Percentiles rank a stretch among this genome's conserved stretches.
Conservation (phyloP, 2,329 filamentous ascomycete genomes). For the Penicillium frequentans region DNA sequence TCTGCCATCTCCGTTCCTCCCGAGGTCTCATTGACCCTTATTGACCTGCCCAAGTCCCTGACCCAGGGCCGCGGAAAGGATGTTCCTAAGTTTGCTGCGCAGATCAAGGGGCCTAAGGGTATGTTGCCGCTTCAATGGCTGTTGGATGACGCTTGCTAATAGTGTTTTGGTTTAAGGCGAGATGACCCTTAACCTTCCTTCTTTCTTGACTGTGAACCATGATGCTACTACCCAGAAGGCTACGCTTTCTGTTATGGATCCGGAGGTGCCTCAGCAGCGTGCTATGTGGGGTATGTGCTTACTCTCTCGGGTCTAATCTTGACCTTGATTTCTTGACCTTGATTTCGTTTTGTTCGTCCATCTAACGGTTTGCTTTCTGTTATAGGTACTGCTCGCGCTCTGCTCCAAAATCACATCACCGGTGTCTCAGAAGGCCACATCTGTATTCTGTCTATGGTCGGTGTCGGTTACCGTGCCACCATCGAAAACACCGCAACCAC, state of each 20-base stretch:
- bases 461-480: constrained; percentile 90
- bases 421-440: constrained; percentile 97
- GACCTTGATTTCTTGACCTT: background rate
- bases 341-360: background rate
- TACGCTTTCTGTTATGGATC: constrained; percentile 68
- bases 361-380: background rate
- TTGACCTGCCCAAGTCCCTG: constrained; percentile 63
- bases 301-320: background rate
- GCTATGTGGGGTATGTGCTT: constrained; percentile 86
- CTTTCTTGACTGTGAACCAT: constrained; percentile 71
- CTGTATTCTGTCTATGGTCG: constrained; percentile 86
- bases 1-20: constrained; percentile 78
- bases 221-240: constrained; percentile 65
- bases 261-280: constrained; percentile 69
- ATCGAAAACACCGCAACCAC: constrained; percentile 75
- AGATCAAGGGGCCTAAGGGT: constrained; percentile 80
- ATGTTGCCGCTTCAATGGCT: constrained; percentile 24
- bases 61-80: constrained; percentile 62
- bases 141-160: constrained; percentile 5
- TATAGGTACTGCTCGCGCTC: constrained; percentile 82
- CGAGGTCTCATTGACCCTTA: constrained; percentile 70
- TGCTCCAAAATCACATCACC: constrained; percentile 85
- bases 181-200: constrained; percentile 74
- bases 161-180: constrained; percentile 54
- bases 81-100: constrained; percentile 63